Evolutionary conservation across 257 asterid genomes (phyloP).

Genomic region (Haberlea rhodopensis): DNA sequence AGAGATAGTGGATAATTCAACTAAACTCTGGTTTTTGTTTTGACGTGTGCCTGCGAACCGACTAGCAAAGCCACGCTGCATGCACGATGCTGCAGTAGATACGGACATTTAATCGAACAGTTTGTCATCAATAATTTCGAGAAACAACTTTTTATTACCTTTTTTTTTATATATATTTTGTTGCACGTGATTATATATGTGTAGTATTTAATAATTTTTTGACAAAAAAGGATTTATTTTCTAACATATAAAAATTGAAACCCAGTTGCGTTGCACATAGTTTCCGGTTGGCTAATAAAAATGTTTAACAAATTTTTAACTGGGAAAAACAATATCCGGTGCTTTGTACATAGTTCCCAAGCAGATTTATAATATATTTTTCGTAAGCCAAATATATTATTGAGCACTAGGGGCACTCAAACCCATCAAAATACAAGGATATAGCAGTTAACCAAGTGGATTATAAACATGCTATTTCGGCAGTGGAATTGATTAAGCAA

Average conservation of each 20-base stretch:
- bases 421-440: no score
- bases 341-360: no score
- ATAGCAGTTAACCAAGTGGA: no score
- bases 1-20: slow-evolving; percentile 21
- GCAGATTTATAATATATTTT: no score
- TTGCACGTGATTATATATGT: slow-evolving; percentile 28
- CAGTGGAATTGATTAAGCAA: slow-evolving; percentile 8
- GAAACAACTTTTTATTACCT: slow-evolving; percentile 9
- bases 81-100: no score
- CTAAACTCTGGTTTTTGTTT: slow-evolving; percentile 5
- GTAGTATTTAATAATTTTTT: no score
- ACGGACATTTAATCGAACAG: no score
- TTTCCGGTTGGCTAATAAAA: no score
- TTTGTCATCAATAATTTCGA: slow-evolving; percentile 4
- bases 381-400: no score
- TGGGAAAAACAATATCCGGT: no score
- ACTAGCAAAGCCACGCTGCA: slow-evolving; percentile 14
- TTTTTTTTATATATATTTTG: neutral
- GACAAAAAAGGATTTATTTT: neutral
- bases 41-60: slow-evolving; percentile 14
- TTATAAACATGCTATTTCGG: slow-evolving; percentile 21
- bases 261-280: neutral
- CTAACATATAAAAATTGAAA: neutral
- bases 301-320: no score
- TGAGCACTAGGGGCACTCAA: no score